Conservation (phyloP, 2,329 filamentous ascomycete species). For the Fusarium tjaetaba region DNA sequence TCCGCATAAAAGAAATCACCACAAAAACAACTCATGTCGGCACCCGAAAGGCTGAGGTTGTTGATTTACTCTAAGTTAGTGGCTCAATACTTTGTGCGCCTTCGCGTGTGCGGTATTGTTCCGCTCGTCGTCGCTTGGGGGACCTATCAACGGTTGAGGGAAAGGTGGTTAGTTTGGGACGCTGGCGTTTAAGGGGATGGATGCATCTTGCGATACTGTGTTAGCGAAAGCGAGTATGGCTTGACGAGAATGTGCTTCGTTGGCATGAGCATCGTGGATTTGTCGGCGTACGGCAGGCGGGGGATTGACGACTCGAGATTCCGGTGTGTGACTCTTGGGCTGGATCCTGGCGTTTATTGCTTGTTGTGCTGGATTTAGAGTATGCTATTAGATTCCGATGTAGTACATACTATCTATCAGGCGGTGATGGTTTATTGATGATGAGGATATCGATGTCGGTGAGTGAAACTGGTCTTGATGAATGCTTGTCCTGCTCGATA, state of each 20-base stretch:
- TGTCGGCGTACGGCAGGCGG: background rate
- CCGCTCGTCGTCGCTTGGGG: slow-evolving; percentile 32
- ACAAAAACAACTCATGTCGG: slow-evolving; percentile 12
- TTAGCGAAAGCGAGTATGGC: background rate
- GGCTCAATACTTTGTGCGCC: slow-evolving; percentile 16
- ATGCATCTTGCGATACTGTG: background rate
- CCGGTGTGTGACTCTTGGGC: background rate
- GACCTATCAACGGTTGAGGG: slow-evolving; percentile 19
- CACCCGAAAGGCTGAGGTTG: slow-evolving; percentile 6
- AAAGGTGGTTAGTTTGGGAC: background rate
- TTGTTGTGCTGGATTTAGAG: background rate
- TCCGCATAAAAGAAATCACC: background rate
- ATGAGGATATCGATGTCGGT: background rate
- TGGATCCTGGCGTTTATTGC: background rate
- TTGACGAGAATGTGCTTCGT: background rate
- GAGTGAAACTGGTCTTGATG: background rate
- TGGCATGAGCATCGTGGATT: background rate
- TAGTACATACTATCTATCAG: background rate
- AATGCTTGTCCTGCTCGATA: background rate
- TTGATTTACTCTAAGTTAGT: background rate
- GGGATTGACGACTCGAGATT: slow-evolving; percentile 9
- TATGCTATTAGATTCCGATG: background rate
- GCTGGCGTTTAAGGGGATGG: background rate
- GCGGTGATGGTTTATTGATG: background rate
- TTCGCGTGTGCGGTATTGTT: slow-evolving; percentile 27